Base-by-base conservation (phyloP, 495 filamentous ascomycete genomes). In the Hypoxylon fuscum region DNA sequence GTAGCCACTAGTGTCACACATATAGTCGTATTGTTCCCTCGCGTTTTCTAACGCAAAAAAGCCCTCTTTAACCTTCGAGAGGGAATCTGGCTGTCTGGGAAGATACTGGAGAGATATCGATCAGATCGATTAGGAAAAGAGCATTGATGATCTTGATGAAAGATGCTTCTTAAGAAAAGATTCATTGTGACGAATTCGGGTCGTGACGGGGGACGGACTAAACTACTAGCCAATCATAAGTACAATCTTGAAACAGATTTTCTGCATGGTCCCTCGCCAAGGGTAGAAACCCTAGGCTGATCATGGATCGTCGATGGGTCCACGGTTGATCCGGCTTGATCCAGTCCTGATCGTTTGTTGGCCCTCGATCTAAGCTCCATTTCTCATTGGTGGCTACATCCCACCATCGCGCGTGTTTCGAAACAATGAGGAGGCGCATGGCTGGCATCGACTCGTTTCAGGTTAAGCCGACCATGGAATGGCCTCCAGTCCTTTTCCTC, bases 361-460 rank as follows among this genome's bases (percentile, higher is more conserved):
- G 58, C 40, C 49, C 56, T 66, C 56, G 58, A 48, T 51, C 53
- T 18, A 1, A 35, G 20, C 45, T 46, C 34, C 11, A 1, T 17
- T 43, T 55, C 57, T 54, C 38, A 72, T 72, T 72, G 69, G 69
- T 48, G 42, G 41, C 54, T 62, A 59, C 66, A 64, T 68, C 66
- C 69, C 69, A 63, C 69, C 69, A 54, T 69, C 60, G 67, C 66
- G 54, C 62, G 66, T 68, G 66, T 72, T 72, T 72, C 69, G 69
- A 72, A 72, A 72, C 69, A 61, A 68, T 63, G 59, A 61, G 64
- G 64, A 66, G 67, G 62, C 44, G 55, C 51, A 62, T 51, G 47
- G 51, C 63, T 66, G 64, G 56, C 59, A 72, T 70, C 63, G 55
- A 68, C 64, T 68, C 53, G 69, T 72, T 72, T 72, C 69, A 72